These are phyloP conservation scores for Xylaria curta DNA, from an alignment of 495 filamentous ascomycete genomes.

Conservation along the genomic window DNA sequence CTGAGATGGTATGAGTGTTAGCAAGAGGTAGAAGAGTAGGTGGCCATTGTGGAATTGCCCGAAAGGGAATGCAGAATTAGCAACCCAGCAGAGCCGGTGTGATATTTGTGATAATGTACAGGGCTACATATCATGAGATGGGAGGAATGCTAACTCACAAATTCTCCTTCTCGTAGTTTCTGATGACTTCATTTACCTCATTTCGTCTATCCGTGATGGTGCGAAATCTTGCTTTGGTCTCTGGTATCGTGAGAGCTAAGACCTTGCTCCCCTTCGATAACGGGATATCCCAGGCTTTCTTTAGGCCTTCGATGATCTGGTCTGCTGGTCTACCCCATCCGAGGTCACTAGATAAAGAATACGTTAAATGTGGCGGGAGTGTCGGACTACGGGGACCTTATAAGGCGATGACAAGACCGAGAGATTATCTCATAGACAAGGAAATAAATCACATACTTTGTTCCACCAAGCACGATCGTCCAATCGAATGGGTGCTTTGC, in stretches of 20 bases:
- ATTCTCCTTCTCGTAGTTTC: conserved; percentile 48
- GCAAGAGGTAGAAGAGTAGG: background rate
- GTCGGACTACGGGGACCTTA: background rate
- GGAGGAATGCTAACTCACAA: conserved; percentile 50
- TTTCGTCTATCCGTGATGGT: conserved; percentile 47
- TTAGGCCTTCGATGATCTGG: conserved; percentile 49
- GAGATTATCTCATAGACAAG: background rate
- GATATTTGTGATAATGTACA: background rate
- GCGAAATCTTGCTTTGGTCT: conserved; percentile 37
- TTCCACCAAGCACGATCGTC: conserved; percentile 63
- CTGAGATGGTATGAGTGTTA: conserved; percentile 31
- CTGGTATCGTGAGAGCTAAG: conserved; percentile 66
- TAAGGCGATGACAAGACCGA: background rate
- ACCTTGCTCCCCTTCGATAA: conserved; percentile 57
- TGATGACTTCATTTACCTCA: conserved; percentile 60
- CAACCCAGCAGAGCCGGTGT: background rate
- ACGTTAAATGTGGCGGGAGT: background rate
- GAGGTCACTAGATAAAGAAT: conserved; percentile 47
- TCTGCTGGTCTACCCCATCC: conserved; percentile 41
- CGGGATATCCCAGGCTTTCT: conserved; percentile 54
- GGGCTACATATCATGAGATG: background rate
- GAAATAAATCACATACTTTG: conserved; percentile 52
- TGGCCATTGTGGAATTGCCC: background rate
- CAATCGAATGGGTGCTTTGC: conserved; percentile 45
- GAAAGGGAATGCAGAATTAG: background rate